Evolutionary conservation across 345 rosid species (phyloP), one percentile per base, ranked within the genome.

Genomic region (Brassica carinata): DNA sequence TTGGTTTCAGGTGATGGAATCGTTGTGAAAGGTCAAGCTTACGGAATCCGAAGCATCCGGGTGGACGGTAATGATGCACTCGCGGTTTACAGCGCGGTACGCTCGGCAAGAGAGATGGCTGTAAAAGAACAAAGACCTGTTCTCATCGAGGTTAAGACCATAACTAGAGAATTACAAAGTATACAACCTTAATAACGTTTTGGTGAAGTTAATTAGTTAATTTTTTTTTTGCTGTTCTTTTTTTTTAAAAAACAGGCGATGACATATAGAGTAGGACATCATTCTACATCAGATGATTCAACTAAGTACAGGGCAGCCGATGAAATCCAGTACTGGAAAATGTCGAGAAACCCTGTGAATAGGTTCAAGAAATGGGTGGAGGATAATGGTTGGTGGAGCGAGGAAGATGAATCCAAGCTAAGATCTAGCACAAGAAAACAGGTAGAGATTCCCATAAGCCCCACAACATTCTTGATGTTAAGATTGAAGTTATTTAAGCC

Each of bases 211-310:
- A n/a, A 18, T 1, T 23, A 23, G 26, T 23, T 19, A 19, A 19
- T 19, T 19, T 19, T n/a, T 51, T 51, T 45, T 51, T n/a, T 11
- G 2, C 53, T 45, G 18, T 6, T 10, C 0, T 5, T 13, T 36
- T 40, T 29, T 51, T 14, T 14, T 34, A 23, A 23, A 23, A 23
- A 11, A 9, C 85, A 91, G 97, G 83, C 87, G 2, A 81, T 93
- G 48, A 89, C 96, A 2, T 93, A 93, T 69, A 85, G 98, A 78
- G 90, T 91, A 48, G 92, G 96, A 38, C 93, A 91, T 74, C 96
- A 93, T 84, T 93, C 98, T 3, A 91, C 98, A 9, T 93, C 98
- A 1, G 98, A 93, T 70, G 98, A 93, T 69, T 93, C 98, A 8
- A 89, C 98, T 68, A 93, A 88, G 80, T 91, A 93, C 75, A 83